phyloP scores from a whole-genome alignment of 306 rosid genomes.

The Castanospermum australe region DNA sequence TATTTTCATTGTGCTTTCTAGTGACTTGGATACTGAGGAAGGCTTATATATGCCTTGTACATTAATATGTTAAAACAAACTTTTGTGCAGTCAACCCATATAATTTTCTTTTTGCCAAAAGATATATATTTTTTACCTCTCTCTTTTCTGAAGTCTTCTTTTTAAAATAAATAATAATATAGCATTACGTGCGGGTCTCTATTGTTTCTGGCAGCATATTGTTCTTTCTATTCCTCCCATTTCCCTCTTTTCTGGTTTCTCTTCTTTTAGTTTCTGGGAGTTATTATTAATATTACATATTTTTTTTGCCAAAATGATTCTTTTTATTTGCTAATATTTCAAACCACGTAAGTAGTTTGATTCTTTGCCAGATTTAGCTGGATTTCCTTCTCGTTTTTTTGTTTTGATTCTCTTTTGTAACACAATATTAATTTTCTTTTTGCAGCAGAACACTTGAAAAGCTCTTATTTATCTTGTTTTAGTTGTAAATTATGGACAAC shows the following conservation, averaged over 20 bases:
- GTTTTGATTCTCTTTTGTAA: neutral
- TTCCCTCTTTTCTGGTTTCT: neutral
- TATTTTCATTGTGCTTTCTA: neutral
- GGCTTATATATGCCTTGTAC: neutral
- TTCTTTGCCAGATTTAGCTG: neutral
- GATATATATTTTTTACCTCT: neutral
- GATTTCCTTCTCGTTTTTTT: neutral
- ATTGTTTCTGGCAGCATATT: conserved; percentile 2
- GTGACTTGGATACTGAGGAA: neutral
- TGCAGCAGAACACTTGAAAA: neutral
- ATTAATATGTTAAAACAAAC: conserved; percentile 3
- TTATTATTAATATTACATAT: too few relatives aligned
- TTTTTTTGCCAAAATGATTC: neutral
- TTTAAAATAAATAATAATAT: neutral
- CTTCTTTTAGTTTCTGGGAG: neutral
- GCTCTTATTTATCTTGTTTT: too few relatives aligned
- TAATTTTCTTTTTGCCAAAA: neutral
- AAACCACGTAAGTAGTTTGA: neutral
- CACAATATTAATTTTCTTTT: neutral
- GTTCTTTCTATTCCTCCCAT: neutral
- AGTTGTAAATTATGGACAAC: too few relatives aligned
- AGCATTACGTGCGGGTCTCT: neutral
- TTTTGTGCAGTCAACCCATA: neutral
- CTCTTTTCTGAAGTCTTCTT: neutral
- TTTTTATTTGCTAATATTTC: neutral